Conservation (phyloP, 257 asterid genomes). For the Jasminum sambac region DNA sequence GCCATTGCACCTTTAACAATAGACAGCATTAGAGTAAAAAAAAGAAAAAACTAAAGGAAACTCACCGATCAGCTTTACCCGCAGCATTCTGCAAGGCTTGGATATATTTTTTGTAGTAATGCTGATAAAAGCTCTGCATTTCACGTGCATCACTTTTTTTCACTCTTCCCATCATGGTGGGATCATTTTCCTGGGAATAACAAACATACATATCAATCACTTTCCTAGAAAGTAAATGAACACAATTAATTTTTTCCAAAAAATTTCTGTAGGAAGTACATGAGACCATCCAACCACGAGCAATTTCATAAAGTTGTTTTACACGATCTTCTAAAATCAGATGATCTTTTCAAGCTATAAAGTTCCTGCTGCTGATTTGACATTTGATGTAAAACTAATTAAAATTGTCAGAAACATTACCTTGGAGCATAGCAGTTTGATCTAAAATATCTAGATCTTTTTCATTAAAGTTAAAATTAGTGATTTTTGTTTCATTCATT, state of each 20-base stretch:
- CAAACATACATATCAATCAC: slow-evolving; percentile 12
- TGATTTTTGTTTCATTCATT: too few relatives aligned
- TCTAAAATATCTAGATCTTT: too few relatives aligned
- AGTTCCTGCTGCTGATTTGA: too few relatives aligned
- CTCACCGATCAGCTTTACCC: slow-evolving; percentile 97
- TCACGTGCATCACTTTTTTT: slow-evolving; percentile 99
- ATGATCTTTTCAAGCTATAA: neutral
- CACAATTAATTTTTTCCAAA: neutral
- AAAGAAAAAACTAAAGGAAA: slow-evolving; percentile 6
- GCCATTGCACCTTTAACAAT: slow-evolving; percentile 14
- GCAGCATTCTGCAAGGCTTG: slow-evolving; percentile 99
- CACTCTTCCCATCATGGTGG: slow-evolving; percentile 94
- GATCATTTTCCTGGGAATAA: slow-evolving; percentile 88
- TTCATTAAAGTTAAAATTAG: too few relatives aligned
- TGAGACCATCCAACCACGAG: neutral
- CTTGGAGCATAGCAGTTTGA: too few relatives aligned
- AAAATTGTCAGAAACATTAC: too few relatives aligned
- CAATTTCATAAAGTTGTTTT: neutral
- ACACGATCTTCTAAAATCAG: neutral
- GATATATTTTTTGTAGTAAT: slow-evolving; percentile 93
- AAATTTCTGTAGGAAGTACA: neutral
- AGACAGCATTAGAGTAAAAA: neutral
- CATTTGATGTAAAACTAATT: too few relatives aligned
- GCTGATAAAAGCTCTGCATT: slow-evolving; percentile 99
- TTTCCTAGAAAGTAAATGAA: neutral